Percentiles rank a stretch among this genome's conserved stretches.
phyloP scores from a whole-genome alignment of 2,329 filamentous ascomycete species.

The Penicillium sp. region DNA sequence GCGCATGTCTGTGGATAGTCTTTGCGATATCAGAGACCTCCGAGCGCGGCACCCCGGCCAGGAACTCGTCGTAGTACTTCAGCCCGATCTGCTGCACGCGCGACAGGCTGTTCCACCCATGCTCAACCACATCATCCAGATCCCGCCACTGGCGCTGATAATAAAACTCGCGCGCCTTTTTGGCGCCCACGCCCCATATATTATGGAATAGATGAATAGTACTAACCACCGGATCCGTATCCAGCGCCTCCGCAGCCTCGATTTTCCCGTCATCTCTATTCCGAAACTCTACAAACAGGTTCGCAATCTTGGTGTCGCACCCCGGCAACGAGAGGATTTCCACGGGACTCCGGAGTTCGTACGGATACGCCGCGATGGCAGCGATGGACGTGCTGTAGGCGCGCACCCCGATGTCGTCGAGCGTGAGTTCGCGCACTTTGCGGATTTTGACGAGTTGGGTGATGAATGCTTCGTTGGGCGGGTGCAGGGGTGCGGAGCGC shows the following conservation, averaged over 20 bases:
- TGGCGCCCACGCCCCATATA: constrained; percentile 88
- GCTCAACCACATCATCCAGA: constrained; percentile 79
- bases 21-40: constrained; percentile 70
- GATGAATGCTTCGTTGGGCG: constrained; percentile 74
- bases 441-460: constrained; percentile 70
- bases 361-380: constrained; percentile 74
- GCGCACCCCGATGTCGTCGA: constrained; percentile 74
- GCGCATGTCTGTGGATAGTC: constrained; percentile 64
- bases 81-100: constrained; percentile 89
- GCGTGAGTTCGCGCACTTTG: constrained; percentile 63
- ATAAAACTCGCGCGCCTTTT: constrained; percentile 78
- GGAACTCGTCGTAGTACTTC: constrained; percentile 88
- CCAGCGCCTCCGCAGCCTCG: constrained; percentile 60
- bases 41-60: constrained; percentile 62
- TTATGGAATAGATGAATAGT: constrained; percentile 69
- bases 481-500: constrained; percentile 64
- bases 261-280: constrained; percentile 54
- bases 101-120: constrained; percentile 70
- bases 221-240: constrained; percentile 60
- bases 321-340: constrained; percentile 62
- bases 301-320: constrained; percentile 74
- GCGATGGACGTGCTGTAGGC: constrained; percentile 89
- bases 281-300: constrained; percentile 73
- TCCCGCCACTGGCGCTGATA: constrained; percentile 71
- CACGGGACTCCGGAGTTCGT: constrained; percentile 44